Conservation (phyloP, 495 filamentous ascomycete genomes). For the Aspergillus haitiensis region DNA sequence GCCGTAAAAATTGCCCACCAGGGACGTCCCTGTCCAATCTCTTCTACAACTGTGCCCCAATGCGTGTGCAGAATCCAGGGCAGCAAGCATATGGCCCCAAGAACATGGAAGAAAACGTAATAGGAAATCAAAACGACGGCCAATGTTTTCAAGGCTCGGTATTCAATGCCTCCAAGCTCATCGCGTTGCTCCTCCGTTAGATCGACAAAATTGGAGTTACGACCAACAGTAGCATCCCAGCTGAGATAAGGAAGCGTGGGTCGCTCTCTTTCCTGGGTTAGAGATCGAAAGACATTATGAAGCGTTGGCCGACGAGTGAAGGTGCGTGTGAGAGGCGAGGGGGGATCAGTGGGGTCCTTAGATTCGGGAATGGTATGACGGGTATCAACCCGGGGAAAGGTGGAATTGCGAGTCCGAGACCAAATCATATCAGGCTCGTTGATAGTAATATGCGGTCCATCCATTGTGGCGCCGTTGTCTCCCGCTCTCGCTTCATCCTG, state of each 20-base stretch:
- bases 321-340: slow-evolving; percentile 21
- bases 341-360: slow-evolving; percentile 28
- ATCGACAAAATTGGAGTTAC: slow-evolving; percentile 89
- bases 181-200: slow-evolving; percentile 87
- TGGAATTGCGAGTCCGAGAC: slow-evolving; percentile 34
- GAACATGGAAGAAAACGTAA: slow-evolving; percentile 69
- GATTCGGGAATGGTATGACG: slow-evolving; percentile 41
- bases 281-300: slow-evolving; percentile 37
- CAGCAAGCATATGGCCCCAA: slow-evolving; percentile 69
- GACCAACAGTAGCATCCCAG: slow-evolving; percentile 86
- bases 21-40: slow-evolving; percentile 59
- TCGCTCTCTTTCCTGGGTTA: slow-evolving; percentile 46
- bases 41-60: slow-evolving; percentile 61
- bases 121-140: slow-evolving; percentile 75
- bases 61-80: slow-evolving; percentile 73
- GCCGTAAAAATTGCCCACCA: slow-evolving; percentile 95
- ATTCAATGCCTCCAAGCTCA: slow-evolving; percentile 93
- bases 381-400: slow-evolving; percentile 44
- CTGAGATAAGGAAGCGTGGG: slow-evolving; percentile 80
- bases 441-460: slow-evolving; percentile 60
- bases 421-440: slow-evolving; percentile 55
- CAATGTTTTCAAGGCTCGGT: slow-evolving; percentile 83
- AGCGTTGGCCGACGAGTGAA: slow-evolving; percentile 37
- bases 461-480: slow-evolving; percentile 31
- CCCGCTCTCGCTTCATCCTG: slow-evolving; percentile 28